Conservation (phyloP, 2,329 filamentous ascomycete genomes). For the Colletotrichum cuscutae region DNA sequence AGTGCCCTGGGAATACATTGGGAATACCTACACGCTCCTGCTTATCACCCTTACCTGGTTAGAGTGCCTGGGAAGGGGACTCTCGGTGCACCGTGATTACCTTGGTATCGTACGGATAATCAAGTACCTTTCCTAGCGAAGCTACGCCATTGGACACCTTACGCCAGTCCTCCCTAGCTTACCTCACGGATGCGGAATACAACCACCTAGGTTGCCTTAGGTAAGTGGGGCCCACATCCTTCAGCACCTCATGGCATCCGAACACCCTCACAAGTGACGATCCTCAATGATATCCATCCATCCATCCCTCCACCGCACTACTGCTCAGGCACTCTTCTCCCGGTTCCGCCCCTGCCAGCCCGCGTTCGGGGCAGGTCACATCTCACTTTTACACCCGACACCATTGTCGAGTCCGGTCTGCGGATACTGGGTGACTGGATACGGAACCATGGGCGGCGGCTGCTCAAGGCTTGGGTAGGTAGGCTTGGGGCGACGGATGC, state of each 20-base stretch:
- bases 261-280: background rate
- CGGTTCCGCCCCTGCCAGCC: background rate
- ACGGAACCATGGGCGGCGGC: background rate
- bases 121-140: too few relatives aligned
- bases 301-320: background rate
- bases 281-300: background rate
- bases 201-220: background rate
- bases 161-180: too few relatives aligned
- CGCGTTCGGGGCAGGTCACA: conserved; percentile 3
- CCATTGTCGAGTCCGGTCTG: background rate
- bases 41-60: background rate
- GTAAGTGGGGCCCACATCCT: conserved; percentile 24
- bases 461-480: too few relatives aligned
- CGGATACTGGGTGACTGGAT: background rate
- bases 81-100: conserved; percentile 21
- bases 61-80: background rate
- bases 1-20: background rate
- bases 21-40: background rate
- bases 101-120: too few relatives aligned
- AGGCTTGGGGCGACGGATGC: background rate
- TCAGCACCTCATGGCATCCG: conserved; percentile 28
- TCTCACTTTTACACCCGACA: background rate
- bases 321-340: background rate
- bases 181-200: too few relatives aligned
- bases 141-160: background rate